These are phyloP conservation scores for Tephrocybe sp. DNA, from an alignment of 768 basidiomycete genomes.

Conservation along the genomic window DNA sequence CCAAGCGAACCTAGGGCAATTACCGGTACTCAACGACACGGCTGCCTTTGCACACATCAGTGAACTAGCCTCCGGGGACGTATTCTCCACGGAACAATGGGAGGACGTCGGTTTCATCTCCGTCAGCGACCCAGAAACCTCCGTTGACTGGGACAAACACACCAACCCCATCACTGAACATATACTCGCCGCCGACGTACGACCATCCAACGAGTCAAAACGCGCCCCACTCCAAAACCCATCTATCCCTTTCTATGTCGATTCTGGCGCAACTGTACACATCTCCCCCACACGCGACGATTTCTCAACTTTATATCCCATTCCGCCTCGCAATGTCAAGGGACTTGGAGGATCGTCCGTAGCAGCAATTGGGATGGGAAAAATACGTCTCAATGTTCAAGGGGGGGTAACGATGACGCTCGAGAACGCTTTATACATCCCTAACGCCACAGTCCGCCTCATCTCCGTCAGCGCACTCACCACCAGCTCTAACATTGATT, in stretches of 20 bases:
- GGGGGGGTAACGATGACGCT: constrained; percentile 14
- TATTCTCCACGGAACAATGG: not conserved
- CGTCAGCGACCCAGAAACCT: not conserved
- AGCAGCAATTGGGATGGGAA: constrained; percentile 22
- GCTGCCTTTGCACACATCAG: not conserved
- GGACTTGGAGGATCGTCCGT: constrained; percentile 26
- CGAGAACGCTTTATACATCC: constrained; percentile 20
- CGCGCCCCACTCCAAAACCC: not conserved
- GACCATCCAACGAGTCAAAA: not conserved
- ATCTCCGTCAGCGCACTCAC: constrained; percentile 20
- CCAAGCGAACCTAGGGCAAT: not conserved
- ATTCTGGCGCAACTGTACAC: constrained; percentile 24
- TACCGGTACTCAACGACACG: not conserved
- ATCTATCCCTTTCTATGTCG: constrained; percentile 18
- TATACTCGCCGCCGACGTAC: not conserved
- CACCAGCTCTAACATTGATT: not conserved
- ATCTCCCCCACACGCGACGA: constrained; percentile 22
- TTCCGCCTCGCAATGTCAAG: constrained; percentile 19
- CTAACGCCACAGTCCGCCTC: constrained; percentile 19
- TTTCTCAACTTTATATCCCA: constrained; percentile 22
- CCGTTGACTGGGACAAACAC: not conserved
- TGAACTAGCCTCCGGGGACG: too few relatives aligned
- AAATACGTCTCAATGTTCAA: constrained; percentile 18
- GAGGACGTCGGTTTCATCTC: not conserved
- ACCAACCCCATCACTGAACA: not conserved